Conservation (phyloP, 2,329 filamentous ascomycete species). For the Neonectria coccinea region DNA sequence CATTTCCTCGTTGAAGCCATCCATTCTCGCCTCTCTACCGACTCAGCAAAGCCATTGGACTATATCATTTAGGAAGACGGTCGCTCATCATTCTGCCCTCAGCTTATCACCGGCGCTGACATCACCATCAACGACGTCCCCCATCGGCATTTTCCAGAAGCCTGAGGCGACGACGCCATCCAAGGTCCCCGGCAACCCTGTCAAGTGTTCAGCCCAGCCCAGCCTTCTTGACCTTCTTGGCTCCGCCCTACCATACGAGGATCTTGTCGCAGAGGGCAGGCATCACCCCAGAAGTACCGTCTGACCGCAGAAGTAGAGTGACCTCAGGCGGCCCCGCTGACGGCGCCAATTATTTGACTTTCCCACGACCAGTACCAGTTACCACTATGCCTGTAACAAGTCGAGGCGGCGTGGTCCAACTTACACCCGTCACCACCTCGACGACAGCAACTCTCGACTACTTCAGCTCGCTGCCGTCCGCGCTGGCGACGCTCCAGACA, state of each 20-base stretch:
- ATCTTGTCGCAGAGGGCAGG: conserved; percentile 45
- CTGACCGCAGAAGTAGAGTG: conserved; percentile 52
- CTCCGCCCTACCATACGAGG: conserved; percentile 47
- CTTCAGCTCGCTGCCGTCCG: conserved; percentile 49
- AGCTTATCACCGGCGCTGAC: conserved; percentile 23
- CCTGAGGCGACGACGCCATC: conserved; percentile 26
- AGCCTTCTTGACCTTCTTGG: conserved; percentile 41
- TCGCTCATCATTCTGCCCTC: conserved; percentile 25
- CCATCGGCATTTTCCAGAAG: conserved; percentile 14
- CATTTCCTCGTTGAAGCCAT: conserved; percentile 30
- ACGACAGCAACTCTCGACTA: conserved; percentile 43
- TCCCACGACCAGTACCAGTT: conserved; percentile 39
- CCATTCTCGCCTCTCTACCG: conserved; percentile 20
- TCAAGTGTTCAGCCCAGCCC: conserved; percentile 35
- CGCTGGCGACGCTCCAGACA: conserved; percentile 44
- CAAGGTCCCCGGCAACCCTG: conserved; percentile 43
- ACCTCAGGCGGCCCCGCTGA: conserved; percentile 49
- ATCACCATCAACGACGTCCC: conserved; percentile 13
- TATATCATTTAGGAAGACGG: conserved; percentile 19
- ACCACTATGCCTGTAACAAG: conserved; percentile 49
- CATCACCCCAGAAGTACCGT: conserved; percentile 48
- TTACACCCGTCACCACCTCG: conserved; percentile 46
- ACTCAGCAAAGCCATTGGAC: conserved; percentile 14
- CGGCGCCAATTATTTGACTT: conserved; percentile 49
- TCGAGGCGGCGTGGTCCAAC: conserved; percentile 47